These are phyloP conservation scores for Colletotrichum euphorbiae DNA, from an alignment of 2,329 filamentous ascomycete genomes.

Conservation along the genomic window DNA sequence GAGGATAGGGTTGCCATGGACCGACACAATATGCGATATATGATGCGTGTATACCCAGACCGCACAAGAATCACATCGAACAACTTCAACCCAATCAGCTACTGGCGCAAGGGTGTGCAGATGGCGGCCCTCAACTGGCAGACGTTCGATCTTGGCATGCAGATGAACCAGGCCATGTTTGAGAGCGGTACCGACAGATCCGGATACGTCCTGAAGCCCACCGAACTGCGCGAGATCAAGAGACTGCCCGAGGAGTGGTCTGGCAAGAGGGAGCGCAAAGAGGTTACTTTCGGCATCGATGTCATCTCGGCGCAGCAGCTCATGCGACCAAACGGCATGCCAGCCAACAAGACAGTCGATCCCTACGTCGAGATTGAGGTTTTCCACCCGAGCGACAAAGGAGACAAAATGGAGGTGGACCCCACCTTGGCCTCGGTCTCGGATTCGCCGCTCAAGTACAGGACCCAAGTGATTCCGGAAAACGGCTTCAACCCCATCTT, in stretches of 20 bases:
- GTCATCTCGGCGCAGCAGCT: slow-evolving; percentile 95
- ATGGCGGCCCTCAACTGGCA: slow-evolving; percentile 99
- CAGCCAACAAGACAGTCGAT: slow-evolving; percentile 81
- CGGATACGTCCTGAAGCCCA: slow-evolving; percentile 94
- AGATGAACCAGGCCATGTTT: slow-evolving; percentile 98
- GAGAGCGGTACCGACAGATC: slow-evolving; percentile 86
- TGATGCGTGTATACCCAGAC: slow-evolving; percentile 95
- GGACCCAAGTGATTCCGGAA: slow-evolving; percentile 83
- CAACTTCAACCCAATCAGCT: slow-evolving; percentile 93
- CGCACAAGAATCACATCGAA: slow-evolving; percentile 84
- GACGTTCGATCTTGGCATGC: slow-evolving; percentile 94
- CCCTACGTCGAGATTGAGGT: slow-evolving; percentile 96
- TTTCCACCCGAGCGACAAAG: slow-evolving; percentile 92
- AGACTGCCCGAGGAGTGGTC: slow-evolving; percentile 64
- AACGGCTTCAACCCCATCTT: slow-evolving; percentile 97
- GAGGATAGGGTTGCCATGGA: slow-evolving; percentile 83
- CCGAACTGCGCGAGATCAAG: slow-evolving; percentile 80
- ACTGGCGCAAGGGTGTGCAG: slow-evolving; percentile 95
- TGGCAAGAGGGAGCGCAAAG: slow-evolving; percentile 80
- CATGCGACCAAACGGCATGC: slow-evolving; percentile 81
- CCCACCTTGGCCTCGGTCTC: slow-evolving; percentile 61
- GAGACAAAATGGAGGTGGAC: slow-evolving; percentile 83
- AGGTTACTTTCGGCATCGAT: slow-evolving; percentile 86
- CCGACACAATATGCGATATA: slow-evolving; percentile 88
- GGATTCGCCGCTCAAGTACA: slow-evolving; percentile 76